Base-by-base conservation (phyloP, 345 rosid species). In the Moricandia arvensis region DNA sequence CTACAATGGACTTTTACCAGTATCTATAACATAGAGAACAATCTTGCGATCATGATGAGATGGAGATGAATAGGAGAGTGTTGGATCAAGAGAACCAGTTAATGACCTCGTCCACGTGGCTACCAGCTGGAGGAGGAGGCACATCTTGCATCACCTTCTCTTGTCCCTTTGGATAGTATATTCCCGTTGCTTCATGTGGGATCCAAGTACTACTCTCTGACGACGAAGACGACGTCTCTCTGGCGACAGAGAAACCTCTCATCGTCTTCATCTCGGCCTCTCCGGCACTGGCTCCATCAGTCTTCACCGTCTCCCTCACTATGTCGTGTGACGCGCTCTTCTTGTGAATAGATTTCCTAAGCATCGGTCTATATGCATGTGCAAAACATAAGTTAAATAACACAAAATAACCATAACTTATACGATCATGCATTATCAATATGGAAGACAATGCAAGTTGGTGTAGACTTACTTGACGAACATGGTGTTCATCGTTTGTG, bases 141-240 rank as follows among this genome's bases (percentile, higher is more conserved):
- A 76, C 78, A 72, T 76, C 82, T 45, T 71, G 77, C 77, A 75
- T 69, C 3, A 75, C 63, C 18, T 76, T 82, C 76, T 82, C 85
- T 53, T 82, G 83, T 7, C 85, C 83, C 57, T 82, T 82, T 68
- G 85, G 85, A 58, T 79, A 82, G 54, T 79, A 82, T 27, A 82
- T 79, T 15, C 85, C 81, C 3, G 81, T 79, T 0, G 68, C 75
- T 21, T 79, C 79, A 30, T 82, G 82, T 13, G 85, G 85, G 8
- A 82, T 66, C 84, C 84, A 81, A 73, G 63, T 72, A 31, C 1
- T 71, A 34, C n/a, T n/a, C n/a, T n/a, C n/a, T n/a, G n/a, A n/a
- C n/a, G 27, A 61, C 21, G 81, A 10, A n/a, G 80, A 26, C 5
- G 77, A 54, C 12, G 59, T 58, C 16, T 78, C 81, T 59, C 77